phyloP scores from a whole-genome alignment of 345 rosid species.

The Clausena lansium region DNA sequence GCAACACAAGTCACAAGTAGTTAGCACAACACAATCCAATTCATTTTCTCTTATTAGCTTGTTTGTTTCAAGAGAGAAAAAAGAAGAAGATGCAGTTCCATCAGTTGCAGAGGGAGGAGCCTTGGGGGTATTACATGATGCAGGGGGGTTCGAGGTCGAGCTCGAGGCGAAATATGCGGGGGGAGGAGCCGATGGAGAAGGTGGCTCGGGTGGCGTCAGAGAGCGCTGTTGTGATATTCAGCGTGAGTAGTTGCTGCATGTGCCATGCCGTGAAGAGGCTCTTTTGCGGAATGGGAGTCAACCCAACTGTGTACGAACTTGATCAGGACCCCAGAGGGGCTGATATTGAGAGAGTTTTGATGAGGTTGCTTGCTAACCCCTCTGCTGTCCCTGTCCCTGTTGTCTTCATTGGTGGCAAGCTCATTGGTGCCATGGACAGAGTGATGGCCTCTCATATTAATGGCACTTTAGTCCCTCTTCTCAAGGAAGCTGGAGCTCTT shows the following conservation, averaged over 20 bases:
- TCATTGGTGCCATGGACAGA: constrained; percentile 59
- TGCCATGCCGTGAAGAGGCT: constrained; percentile 73
- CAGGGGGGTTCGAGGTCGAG: too few relatives aligned
- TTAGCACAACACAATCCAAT: background rate
- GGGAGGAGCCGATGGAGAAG: constrained; percentile 48
- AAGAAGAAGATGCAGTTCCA: too few relatives aligned
- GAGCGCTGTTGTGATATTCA: constrained; percentile 72
- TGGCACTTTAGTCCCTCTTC: constrained; percentile 63
- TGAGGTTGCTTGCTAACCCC: constrained; percentile 31
- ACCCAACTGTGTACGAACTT: constrained; percentile 56
- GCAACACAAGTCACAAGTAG: too few relatives aligned
- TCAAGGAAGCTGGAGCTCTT: constrained; percentile 76
- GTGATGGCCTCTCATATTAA: constrained; percentile 69
- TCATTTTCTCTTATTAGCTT: too few relatives aligned
- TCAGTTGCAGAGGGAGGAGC: constrained; percentile 1
- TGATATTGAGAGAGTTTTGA: constrained; percentile 50
- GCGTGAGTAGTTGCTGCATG: constrained; percentile 66
- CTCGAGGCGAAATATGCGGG: constrained; percentile 4
- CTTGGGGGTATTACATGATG: constrained; percentile 18
- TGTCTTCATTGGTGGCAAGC: constrained; percentile 67
- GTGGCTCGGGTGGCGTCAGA: constrained; percentile 50
- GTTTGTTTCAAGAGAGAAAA: too few relatives aligned
- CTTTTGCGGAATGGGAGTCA: constrained; percentile 72
- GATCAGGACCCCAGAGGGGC: constrained; percentile 58
- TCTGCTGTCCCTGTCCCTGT: constrained; percentile 35